These are phyloP conservation scores for Wickerhamiella occidentalis DNA, from an alignment of 805 yeast species.

Conservation along the genomic window DNA sequence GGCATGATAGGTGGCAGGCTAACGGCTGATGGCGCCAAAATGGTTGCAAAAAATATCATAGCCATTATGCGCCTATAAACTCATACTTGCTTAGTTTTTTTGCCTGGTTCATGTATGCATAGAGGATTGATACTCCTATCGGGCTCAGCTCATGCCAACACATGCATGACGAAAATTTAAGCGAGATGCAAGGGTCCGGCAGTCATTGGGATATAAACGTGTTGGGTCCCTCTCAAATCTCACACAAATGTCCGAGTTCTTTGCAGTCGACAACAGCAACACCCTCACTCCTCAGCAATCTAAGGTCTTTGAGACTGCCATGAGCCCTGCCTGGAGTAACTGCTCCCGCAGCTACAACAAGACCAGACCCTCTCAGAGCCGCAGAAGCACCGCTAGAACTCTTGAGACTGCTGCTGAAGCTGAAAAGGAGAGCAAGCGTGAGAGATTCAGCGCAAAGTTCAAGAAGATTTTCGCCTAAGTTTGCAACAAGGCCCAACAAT, in stretches of 20 bases:
- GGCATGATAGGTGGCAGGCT: not conserved
- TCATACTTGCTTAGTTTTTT: not conserved
- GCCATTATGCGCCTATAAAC: no score
- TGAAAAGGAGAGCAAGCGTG: not conserved
- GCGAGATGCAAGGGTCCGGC: conserved; percentile 6
- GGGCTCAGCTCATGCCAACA: conserved; percentile 1
- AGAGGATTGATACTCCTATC: not conserved
- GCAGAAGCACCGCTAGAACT: not conserved
- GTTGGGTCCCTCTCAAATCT: not conserved
- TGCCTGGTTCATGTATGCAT: not conserved
- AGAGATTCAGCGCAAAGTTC: conserved; percentile 4
- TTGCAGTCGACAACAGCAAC: conserved; percentile 6
- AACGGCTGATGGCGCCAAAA: not conserved
- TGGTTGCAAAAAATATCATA: not conserved
- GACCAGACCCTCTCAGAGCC: conserved; percentile 7
- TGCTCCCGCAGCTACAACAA: conserved; percentile 9
- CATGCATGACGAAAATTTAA: not conserved
- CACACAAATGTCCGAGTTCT: conserved; percentile 7
- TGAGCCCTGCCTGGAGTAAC: conserved; percentile 10
- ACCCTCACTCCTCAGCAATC: conserved; percentile 22
- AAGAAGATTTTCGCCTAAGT: conserved; percentile 2
- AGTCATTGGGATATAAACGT: not conserved
- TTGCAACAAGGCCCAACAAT: no score
- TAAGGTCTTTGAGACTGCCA: conserved; percentile 7
- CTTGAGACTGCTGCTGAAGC: not conserved